Evolutionary conservation across 2,329 filamentous ascomycete genomes (phyloP), one percentile per base, ranked within the genome.

Genomic region (Colletotrichum chrysophilum): DNA sequence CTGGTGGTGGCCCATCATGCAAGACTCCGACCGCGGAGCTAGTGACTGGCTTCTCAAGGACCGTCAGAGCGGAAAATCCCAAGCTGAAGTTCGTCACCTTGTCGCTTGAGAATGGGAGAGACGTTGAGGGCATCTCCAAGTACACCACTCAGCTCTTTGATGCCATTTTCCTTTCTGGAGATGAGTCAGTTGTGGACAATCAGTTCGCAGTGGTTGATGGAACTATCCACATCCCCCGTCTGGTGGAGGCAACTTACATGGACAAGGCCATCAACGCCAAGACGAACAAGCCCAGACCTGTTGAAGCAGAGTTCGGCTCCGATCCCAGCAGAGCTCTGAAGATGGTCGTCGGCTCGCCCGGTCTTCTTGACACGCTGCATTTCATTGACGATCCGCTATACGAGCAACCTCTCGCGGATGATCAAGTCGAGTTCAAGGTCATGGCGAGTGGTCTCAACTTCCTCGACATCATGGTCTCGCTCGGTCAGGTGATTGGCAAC

Each of bases 401-500:
- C 28, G 28, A 28, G 56, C 24, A 34, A 2, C 10, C 32, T 16
- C 52, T 70, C 16, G 48, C 56, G 4, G 64, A 72, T 1, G 76
- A 78, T 30, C 76, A 80, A 62, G 77, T 82, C 10, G 76, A 77
- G 58, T 79, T 83, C 43, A 78, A 82, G 62, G 75, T 79, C 61
- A 70, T 76, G 28, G 80, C 80, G 3, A 77, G 77, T n/a, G 76
- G 79, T 36, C 66, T 81, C 16, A 81, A 81, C 75, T 80, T 79
- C 72, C 72, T 77, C 32, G 80, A 81, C 28, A 69, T 80, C n/a
- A 71, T 81, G 34, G 72, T 80, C 21, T 69, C 80, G 52, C 43
- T 80, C 5, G 48, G 75, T 7, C 69, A 67, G 10, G 58, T 74
- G 7, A 52, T 67, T 60, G 48, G 48, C 36, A 43, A 43, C n/a